Base-by-base conservation (phyloP, 2,329 filamentous ascomycete species). In the Colletotrichum theobromicola region DNA sequence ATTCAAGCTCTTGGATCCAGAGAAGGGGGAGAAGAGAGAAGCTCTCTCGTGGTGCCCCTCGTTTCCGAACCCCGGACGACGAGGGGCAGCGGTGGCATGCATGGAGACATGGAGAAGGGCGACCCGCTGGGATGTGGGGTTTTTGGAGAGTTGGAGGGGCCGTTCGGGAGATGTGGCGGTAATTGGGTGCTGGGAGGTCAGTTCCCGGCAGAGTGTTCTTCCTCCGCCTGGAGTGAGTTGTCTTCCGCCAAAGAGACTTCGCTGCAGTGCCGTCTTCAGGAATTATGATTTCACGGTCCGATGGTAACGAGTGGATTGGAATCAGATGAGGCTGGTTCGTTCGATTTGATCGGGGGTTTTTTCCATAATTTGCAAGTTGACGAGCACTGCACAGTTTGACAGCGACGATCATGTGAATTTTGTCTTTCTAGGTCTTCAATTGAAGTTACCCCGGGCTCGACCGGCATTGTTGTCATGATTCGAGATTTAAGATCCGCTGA, bases 171-270 rank as follows among this genome's bases (percentile, higher is more conserved):
- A 72, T 72, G 68, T 32, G 42, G 28, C 72, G 72, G 72, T 75
- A 75, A 75, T 75, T 75, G 68, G 70, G 42, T 63, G 60, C 16
- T 34, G 53, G 24, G 50, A 46, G 18, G 32, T 46, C 32, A 53
- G 13, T 37, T 58, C 57, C 69, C 73, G 73, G 73, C 58, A 74
- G 70, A 74, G 60, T 65, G 50, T 74, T 75, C 70, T 74, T 74
- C 73, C 73, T 60, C 50, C 57, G 24, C 18, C 26, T 35, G 24
- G 24, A 1, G 1, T 50, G 26, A 0, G 16, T 5, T 34, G 21
- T 15, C 28, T 26, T 28, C 6, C 37, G 62, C 30, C 13, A 6
- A 28, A 34, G 35, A n/a, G 32, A 1, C 21, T 7, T 37, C 6
- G 15, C 42, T 42, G 42, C n/a, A 0, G 42, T 50, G 42, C 6